Base-by-base conservation (phyloP, 2,329 filamentous ascomycete genomes). In the Microdochium bolleyi region DNA sequence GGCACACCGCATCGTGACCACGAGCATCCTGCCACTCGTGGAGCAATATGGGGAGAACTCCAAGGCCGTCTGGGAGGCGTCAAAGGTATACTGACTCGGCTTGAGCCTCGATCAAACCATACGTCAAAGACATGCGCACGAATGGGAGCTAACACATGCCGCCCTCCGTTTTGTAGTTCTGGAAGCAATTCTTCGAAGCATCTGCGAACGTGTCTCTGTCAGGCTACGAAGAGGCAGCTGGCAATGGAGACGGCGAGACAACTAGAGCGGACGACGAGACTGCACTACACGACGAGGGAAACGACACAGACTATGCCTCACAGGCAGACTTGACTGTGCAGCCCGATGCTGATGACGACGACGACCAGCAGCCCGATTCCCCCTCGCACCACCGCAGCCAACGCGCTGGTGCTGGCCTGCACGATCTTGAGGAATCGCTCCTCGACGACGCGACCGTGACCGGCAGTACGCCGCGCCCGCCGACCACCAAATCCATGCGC, bases 181-280 rank as follows among this genome's bases (percentile, higher is more conserved):
- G 94, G 94, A 99, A 99, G 72, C 92, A 97, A 75, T 99, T 99
- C 76, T 99, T 99, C 71, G 94, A 99, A 73, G 91, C 94, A 34
- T 96, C 92, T 49, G 94, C 94, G 67, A 97, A 99, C 64, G 92
- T 99, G 24, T 96, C 92, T 11, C 80, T 99, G 11, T 96, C 91
- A 0, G 91, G 92, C 25, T 96, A 99, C 69, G 92, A 96, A 66
- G 92, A 95, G 64, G 78, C 84, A 22, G 82, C 82, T 14, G 84
- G 87, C 52, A 83, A 81, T n/a, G n/a, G n/a, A 51, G 74, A 77
- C 2, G 84, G 87, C n/a, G 82, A 80, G 62, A 78, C 64, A 53
- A 73, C 69, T 49, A 74, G 64, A 1, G 71, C 68, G 24, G 75
- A 78, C 19, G 77, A 79, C 62, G 80, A 72, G 66, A 76, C 74